Evolutionary conservation across 305 asterid species (phyloP).

Genomic region (Fraxinus xanthoxyloides): DNA sequence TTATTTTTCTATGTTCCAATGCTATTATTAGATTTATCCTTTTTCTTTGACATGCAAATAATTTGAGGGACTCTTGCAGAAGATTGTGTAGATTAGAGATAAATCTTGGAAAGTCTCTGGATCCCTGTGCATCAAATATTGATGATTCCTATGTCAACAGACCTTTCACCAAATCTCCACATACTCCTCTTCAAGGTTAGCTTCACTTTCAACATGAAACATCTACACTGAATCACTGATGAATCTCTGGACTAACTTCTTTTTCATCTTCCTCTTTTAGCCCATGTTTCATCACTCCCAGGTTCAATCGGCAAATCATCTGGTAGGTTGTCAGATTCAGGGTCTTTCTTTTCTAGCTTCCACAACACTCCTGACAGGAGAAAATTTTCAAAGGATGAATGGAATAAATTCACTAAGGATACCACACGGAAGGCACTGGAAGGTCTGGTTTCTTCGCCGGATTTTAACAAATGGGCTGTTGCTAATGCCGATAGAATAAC

Average conservation of each 20-base stretch:
- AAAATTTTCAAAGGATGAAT: slow-evolving; percentile 64
- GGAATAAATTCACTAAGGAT: slow-evolving; percentile 64
- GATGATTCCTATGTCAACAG: slow-evolving; percentile 27
- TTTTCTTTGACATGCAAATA: not conserved
- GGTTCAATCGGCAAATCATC: slow-evolving; percentile 49
- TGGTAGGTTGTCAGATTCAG: slow-evolving; percentile 36
- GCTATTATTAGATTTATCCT: not conserved
- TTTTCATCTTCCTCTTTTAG: not conserved
- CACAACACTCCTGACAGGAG: slow-evolving; percentile 61
- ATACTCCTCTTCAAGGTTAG: slow-evolving; percentile 40
- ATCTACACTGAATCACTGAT: not conserved
- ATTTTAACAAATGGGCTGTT: slow-evolving; percentile 76
- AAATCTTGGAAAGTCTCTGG: slow-evolving; percentile 25
- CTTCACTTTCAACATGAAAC: slow-evolving; percentile 13
- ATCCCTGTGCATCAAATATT: slow-evolving; percentile 39
- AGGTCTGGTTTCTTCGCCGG: slow-evolving; percentile 79
- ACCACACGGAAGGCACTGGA: slow-evolving; percentile 74
- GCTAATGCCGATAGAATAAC: slow-evolving; percentile 77
- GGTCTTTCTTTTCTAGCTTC: slow-evolving; percentile 69
- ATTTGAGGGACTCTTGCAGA: slow-evolving; percentile 35
- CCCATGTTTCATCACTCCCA: slow-evolving; percentile 22
- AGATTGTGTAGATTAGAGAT: slow-evolving; percentile 34
- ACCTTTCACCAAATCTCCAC: slow-evolving; percentile 30
- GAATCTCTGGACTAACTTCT: not conserved
- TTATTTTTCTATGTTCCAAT: not conserved